Conservation (phyloP, 129 eudicot species). For the Tagetes patula region DNA sequence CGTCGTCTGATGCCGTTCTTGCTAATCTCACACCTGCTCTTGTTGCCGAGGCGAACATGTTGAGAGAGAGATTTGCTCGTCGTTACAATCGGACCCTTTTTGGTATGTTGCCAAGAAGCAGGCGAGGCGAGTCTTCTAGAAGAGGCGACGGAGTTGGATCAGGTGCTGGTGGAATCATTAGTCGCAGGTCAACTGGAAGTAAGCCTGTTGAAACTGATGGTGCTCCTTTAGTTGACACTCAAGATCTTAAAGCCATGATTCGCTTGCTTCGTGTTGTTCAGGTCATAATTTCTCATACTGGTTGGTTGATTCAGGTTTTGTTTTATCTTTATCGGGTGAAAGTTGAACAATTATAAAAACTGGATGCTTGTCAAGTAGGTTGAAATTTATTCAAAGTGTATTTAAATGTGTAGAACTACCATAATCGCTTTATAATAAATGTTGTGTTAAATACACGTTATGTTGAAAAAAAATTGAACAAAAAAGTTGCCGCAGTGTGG, state of each 20-base stretch:
- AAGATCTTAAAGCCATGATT: slow-evolving; percentile 84
- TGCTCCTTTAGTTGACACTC: slow-evolving; percentile 81
- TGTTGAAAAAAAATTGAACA: not conserved
- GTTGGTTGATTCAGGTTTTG: not conserved
- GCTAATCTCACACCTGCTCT: slow-evolving; percentile 96
- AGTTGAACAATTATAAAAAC: not conserved
- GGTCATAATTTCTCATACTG: slow-evolving; percentile 41
- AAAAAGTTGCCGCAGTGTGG: not conserved
- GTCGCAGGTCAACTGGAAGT: slow-evolving; percentile 73
- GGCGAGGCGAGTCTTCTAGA: slow-evolving; percentile 91
- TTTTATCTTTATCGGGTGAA: not conserved
- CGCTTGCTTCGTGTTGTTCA: slow-evolving; percentile 96
- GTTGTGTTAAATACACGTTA: not conserved
- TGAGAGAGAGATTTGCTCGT: slow-evolving; percentile 93
- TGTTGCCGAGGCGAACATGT: slow-evolving; percentile 98
- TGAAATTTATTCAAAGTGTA: not conserved
- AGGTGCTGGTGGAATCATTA: slow-evolving; percentile 52
- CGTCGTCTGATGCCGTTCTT: slow-evolving; percentile 96
- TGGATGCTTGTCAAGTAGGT: not conserved
- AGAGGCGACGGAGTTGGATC: slow-evolving; percentile 76
- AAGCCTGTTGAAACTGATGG: slow-evolving; percentile 96
- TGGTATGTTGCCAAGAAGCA: slow-evolving; percentile 86
- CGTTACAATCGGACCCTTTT: slow-evolving; percentile 84
- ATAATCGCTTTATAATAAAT: not conserved
- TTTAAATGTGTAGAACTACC: not conserved